Base-by-base conservation (phyloP, 495 filamentous ascomycete species). In the Penicillium simplicissimum region DNA sequence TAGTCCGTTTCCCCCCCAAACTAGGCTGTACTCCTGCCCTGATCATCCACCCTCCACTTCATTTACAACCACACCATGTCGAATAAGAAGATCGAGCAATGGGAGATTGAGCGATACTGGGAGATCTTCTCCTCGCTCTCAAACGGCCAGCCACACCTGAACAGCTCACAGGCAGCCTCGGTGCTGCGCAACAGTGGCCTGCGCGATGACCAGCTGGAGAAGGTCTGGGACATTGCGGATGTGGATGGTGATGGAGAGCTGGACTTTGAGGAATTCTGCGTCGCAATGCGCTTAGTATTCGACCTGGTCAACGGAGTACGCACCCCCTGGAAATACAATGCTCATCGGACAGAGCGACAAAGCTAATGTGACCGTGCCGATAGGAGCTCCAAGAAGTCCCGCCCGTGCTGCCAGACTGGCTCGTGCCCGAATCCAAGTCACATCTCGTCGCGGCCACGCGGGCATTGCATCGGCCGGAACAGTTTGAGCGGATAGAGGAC, bases 181-280 rank as follows among this genome's bases (percentile, higher is more conserved):
- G 91, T 98, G 55, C 89, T 98, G 74, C 96, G 96, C 80, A 98
- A 98, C 85, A 92, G 88, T 67, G 90, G 91, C 31, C 84, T 98
- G 61, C 85, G 88, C 57, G 93, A 98, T 81, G 92, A 96, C 61
- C 92, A 98, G 78, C 88, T 98, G 9, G 96, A 97, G 75, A 87
- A 89, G 71, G 90, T 98, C 64, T 98, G 95, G 95, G 95, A 98
- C 74, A 85, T 98, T 59, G 90, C 95, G 54, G 95, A 98, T 74
- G 91, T 98, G 54, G 95, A 98, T 73, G 90, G 89, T 64, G 95
- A 98, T 78, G 95, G 95, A 38, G 96, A 93, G 72, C 77, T 98
- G 35, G 95, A 98, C 78, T 98, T 98, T 79, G 95, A 98, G 76
- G 95, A 98, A 79, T 98, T 98, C 73, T 98, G 95, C 71, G 95